phyloP scores from a whole-genome alignment of 2,329 filamentous ascomycete species.

The Chaetomium sp. region DNA sequence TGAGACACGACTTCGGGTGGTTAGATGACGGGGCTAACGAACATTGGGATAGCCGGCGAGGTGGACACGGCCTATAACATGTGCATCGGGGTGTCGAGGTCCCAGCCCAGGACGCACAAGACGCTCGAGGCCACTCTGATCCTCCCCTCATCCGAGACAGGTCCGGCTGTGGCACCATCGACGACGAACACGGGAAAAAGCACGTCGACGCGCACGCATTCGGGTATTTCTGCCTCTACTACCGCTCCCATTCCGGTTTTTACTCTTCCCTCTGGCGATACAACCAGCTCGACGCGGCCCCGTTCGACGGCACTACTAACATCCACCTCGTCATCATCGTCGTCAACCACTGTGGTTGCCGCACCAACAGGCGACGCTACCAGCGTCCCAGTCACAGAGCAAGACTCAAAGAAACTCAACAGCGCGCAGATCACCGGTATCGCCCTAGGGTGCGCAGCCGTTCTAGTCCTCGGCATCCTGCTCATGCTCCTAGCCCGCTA shows the following conservation, averaged over 20 bases:
- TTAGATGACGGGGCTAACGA: constrained; percentile 11
- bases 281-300: constrained; percentile 7
- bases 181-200: constrained; percentile 6
- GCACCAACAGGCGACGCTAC: constrained; percentile 2
- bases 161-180: constrained; percentile 28
- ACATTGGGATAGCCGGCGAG: constrained; percentile 28
- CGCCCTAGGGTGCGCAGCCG: constrained; percentile 46
- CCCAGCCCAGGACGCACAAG: constrained; percentile 51
- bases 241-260: constrained; percentile 44
- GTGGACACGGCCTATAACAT: constrained; percentile 50
- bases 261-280: constrained; percentile 8
- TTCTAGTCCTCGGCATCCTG: constrained; percentile 41
- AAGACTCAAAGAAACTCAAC: constrained; percentile 22
- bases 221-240: constrained; percentile 4
- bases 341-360: neutral
- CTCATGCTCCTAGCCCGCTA: constrained; percentile 41
- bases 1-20: neutral
- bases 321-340: neutral
- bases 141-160: constrained; percentile 29
- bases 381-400: neutral
- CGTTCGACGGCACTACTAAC: constrained; percentile 1
- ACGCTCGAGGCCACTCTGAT: constrained; percentile 53
- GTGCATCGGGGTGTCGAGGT: constrained; percentile 46
- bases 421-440: constrained; percentile 52
- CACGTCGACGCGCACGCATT: constrained; percentile 11